A percentile compares a stretch with the other conserved stretches of the same genome.
These are phyloP conservation scores for Lipomyces mesembrius DNA, from an alignment of 805 yeast genomes.

Conservation along the genomic window DNA sequence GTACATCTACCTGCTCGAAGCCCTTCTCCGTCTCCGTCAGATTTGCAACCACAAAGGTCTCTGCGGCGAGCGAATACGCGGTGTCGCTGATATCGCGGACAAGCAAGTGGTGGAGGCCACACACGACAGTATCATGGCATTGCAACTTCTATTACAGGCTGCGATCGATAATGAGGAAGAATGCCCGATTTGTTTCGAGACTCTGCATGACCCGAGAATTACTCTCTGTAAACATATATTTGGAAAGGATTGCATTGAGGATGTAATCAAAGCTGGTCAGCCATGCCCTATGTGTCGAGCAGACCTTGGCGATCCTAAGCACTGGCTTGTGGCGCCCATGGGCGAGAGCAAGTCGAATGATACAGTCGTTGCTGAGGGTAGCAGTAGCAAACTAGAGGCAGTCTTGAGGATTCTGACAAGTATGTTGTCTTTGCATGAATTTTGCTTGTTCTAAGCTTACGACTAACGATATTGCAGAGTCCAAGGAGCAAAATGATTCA, in stretches of 20 bases:
- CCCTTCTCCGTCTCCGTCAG: slow-evolving; percentile 79
- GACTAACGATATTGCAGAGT: slow-evolving; percentile 4
- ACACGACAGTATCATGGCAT: slow-evolving; percentile 24
- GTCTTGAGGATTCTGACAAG: slow-evolving; percentile 24
- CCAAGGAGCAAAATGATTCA: slow-evolving; percentile 21
- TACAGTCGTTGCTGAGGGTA: slow-evolving; percentile 11
- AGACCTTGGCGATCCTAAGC: slow-evolving; percentile 2
- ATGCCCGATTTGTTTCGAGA: slow-evolving; percentile 31
- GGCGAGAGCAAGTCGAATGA: slow-evolving; percentile 13
- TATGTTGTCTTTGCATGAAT: not conserved
- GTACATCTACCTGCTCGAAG: slow-evolving; percentile 66
- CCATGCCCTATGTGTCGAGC: slow-evolving; percentile 31
- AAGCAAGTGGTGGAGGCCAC: slow-evolving; percentile 15
- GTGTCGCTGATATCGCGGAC: slow-evolving; percentile 15
- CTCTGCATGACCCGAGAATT: slow-evolving; percentile 27
- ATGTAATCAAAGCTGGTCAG: slow-evolving; percentile 7
- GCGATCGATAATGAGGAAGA: slow-evolving; percentile 31
- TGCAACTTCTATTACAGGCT: slow-evolving; percentile 25
- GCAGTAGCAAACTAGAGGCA: slow-evolving; percentile 26
- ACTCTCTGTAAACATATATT: slow-evolving; percentile 32
- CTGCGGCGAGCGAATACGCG: slow-evolving; percentile 19
- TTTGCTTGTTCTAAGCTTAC: not conserved
- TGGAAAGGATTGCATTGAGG: slow-evolving; percentile 31
- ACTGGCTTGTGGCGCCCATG: slow-evolving; percentile 22
- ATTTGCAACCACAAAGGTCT: slow-evolving; percentile 68